A percentile compares a stretch with the other conserved stretches of the same genome.
Evolutionary conservation across 2,329 filamentous ascomycete genomes (phyloP).

Genomic region (Sporothrix humicola): DNA sequence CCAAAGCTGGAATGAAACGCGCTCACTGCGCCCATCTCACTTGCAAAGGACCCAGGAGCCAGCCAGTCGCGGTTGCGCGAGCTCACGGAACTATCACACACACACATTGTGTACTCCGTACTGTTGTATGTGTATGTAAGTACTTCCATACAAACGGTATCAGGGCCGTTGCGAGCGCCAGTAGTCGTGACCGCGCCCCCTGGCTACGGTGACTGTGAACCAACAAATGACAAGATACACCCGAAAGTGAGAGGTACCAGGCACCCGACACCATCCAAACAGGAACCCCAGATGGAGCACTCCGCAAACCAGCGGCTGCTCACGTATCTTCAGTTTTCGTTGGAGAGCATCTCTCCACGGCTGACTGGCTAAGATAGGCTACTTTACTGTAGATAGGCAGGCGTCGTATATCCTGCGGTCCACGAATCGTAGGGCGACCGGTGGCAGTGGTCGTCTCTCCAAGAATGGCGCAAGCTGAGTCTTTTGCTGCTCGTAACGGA

Average conservation of each 20-base stretch:
- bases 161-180: slow-evolving; percentile 10
- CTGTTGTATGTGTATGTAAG: too few species aligned
- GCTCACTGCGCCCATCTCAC: slow-evolving; percentile 18
- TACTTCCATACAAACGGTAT: background rate
- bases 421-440: background rate
- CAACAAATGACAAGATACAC: slow-evolving; percentile 13
- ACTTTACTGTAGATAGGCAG: background rate
- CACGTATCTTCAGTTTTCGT: background rate
- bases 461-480: background rate
- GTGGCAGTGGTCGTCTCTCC: too few species aligned
- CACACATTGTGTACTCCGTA: background rate
- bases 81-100: slow-evolving; percentile 22
- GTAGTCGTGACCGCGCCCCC: background rate
- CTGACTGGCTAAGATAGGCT: background rate
- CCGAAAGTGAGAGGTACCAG: background rate
- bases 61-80: slow-evolving; percentile 20
- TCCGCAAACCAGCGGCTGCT: slow-evolving; percentile 9
- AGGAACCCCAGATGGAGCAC: slow-evolving; percentile 24
- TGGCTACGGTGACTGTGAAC: background rate
- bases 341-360: background rate
- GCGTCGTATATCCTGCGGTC: background rate
- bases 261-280: background rate
- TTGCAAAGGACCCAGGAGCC: background rate
- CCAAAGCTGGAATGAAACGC: slow-evolving; percentile 31
- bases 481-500: background rate